Evolutionary conservation across 441 rosid species (phyloP).

Genomic region (Melastoma candidum): DNA sequence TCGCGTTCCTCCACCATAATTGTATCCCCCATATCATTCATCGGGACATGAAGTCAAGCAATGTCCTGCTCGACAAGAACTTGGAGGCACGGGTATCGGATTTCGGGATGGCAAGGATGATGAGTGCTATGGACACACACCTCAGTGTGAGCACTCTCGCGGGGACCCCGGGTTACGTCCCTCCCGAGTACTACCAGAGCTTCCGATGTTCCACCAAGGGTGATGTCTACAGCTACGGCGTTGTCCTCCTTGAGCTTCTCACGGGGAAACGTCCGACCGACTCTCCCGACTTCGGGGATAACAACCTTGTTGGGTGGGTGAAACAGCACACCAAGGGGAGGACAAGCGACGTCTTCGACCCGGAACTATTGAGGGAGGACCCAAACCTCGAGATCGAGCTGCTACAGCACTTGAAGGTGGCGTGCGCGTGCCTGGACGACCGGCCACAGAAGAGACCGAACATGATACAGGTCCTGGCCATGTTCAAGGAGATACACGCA

Average conservation of each 20-base stretch:
- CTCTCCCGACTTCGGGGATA: constrained; percentile 18
- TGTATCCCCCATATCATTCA: constrained; percentile 19
- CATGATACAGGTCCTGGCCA: constrained; percentile 72
- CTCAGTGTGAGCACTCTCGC: constrained; percentile 18
- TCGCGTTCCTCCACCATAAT: constrained; percentile 16
- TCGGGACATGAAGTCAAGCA: constrained; percentile 21
- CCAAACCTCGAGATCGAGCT: constrained; percentile 64
- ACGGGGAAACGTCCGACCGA: constrained; percentile 19
- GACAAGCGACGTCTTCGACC: constrained; percentile 71
- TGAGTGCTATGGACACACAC: constrained; percentile 20
- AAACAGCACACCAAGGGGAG: constrained; percentile 66
- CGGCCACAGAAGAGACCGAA: constrained; percentile 59
- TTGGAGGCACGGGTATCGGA: constrained; percentile 19
- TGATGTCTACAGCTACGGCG: constrained; percentile 17
- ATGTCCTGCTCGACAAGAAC: constrained; percentile 14
- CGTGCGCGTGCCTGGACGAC: constrained; percentile 75
- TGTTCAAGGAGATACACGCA: constrained; percentile 73
- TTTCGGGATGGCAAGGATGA: constrained; percentile 18
- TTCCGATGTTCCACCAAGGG: constrained; percentile 18
- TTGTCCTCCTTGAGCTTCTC: constrained; percentile 16
- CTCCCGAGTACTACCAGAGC: constrained; percentile 19
- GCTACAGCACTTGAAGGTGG: constrained; percentile 57
- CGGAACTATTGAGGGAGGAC: constrained; percentile 56
- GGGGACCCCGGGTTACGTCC: constrained; percentile 18
- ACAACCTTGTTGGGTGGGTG: constrained; percentile 20